Conservation (phyloP, 495 filamentous ascomycete species). For the Penicillium antarcticum region DNA sequence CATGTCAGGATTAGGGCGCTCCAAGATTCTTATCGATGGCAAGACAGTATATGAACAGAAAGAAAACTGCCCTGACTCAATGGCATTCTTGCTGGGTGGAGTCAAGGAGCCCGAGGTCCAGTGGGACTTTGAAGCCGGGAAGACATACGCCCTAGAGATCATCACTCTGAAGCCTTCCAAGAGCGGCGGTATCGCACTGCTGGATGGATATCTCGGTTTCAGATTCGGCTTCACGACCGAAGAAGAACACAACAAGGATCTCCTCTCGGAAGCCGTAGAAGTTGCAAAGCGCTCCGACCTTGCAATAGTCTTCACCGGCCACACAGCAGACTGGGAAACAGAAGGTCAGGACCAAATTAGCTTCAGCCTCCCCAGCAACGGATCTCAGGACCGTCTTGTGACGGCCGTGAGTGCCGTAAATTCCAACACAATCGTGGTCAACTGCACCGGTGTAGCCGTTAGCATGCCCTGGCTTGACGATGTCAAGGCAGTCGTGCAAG, state of each 20-base stretch:
- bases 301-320: slow-evolving; percentile 14
- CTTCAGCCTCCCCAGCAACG: slow-evolving; percentile 64
- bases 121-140: slow-evolving; percentile 7
- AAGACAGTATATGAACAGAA: slow-evolving; percentile 11
- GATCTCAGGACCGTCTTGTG: slow-evolving; percentile 63
- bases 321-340: slow-evolving; percentile 12
- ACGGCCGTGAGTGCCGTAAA: slow-evolving; percentile 46
- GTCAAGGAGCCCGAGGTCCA: slow-evolving; percentile 6
- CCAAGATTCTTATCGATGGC: slow-evolving; percentile 5
- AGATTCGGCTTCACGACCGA: slow-evolving; percentile 11
- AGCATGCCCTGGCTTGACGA: slow-evolving; percentile 67
- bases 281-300: slow-evolving; percentile 6
- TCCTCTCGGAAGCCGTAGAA: slow-evolving; percentile 6
- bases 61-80: slow-evolving; percentile 12
- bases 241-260: slow-evolving; percentile 8
- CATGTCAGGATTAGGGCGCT: slow-evolving; percentile 7
- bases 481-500: slow-evolving; percentile 79
- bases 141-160: neutral
- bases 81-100: slow-evolving; percentile 7
- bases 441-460: slow-evolving; percentile 72
- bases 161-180: neutral
- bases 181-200: neutral
- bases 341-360: slow-evolving; percentile 64
- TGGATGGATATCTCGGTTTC: slow-evolving; percentile 7
- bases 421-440: slow-evolving; percentile 18